Conservation (phyloP, 2,329 filamentous ascomycete genomes). For the Calonectria pseudoturangicola region DNA sequence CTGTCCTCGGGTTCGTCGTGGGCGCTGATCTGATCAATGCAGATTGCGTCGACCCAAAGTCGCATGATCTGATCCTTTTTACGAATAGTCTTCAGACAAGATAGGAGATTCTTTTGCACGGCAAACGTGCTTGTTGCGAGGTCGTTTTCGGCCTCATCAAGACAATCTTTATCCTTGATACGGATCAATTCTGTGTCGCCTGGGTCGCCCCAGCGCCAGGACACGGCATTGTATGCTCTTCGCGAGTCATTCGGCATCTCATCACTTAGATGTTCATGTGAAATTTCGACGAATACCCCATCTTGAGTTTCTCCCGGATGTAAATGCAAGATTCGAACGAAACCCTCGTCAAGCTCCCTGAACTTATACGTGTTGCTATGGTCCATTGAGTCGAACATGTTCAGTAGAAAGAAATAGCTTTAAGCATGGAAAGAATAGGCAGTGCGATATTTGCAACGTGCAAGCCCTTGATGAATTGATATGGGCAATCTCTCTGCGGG, state of each 20-base stretch:
- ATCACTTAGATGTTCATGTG: not conserved
- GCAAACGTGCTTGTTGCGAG: not conserved
- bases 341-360: not conserved
- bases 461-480: not conserved
- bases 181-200: not conserved
- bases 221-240: conserved; percentile 2
- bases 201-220: conserved; percentile 11
- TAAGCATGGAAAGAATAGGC: not conserved
- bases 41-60: conserved; percentile 13
- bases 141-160: not conserved
- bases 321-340: not conserved
- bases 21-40: conserved; percentile 14
- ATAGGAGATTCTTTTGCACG: not conserved
- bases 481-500: not conserved
- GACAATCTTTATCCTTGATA: not conserved
- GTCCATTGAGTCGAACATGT: not conserved
- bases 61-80: conserved; percentile 3
- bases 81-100: not conserved
- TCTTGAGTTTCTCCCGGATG: not conserved
- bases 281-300: conserved; percentile 2
- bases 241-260: not conserved
- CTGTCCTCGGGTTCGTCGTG: not conserved
- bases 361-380: not conserved
- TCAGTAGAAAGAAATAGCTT: not conserved
- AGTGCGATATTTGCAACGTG: not conserved